Percentiles rank a stretch among this genome's conserved stretches.
phyloP scores from a whole-genome alignment of 2,329 filamentous ascomycete genomes.

The Verticillium tricorpus region DNA sequence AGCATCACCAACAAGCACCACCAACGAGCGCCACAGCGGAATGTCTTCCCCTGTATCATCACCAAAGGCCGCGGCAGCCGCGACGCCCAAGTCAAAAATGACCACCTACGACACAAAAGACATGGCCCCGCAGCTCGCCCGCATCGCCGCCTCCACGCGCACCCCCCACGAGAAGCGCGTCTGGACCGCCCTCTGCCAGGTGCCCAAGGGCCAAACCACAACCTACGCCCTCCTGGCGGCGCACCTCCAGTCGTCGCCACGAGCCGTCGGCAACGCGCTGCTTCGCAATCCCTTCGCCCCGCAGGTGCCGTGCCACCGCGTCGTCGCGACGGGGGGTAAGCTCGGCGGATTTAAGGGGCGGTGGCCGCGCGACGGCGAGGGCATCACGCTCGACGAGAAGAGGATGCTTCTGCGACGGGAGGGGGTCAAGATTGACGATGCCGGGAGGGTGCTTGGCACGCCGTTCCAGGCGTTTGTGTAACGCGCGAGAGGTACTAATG shows the following conservation, averaged over 20 bases:
- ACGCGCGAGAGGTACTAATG: neutral
- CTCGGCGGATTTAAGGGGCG: slow-evolving; percentile 88
- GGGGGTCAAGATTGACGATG: slow-evolving; percentile 59
- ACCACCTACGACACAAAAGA: slow-evolving; percentile 9
- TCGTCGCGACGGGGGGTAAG: slow-evolving; percentile 68
- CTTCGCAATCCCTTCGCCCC: slow-evolving; percentile 79
- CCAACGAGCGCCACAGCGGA: too few relatives aligned
- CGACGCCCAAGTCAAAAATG: neutral
- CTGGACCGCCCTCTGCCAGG: slow-evolving; percentile 69
- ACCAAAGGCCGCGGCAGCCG: slow-evolving; percentile 4
- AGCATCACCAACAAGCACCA: too few relatives aligned
- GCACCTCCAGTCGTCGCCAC: slow-evolving; percentile 64
- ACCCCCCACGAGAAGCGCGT: slow-evolving; percentile 59
- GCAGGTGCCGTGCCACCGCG: slow-evolving; percentile 74
- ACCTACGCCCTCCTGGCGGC: slow-evolving; percentile 72
- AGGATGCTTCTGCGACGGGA: slow-evolving; percentile 55
- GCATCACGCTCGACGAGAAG: slow-evolving; percentile 61
- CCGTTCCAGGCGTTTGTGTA: slow-evolving; percentile 40
- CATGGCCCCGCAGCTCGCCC: slow-evolving; percentile 35
- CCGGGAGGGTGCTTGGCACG: slow-evolving; percentile 56
- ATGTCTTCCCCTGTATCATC: neutral
- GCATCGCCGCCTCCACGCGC: slow-evolving; percentile 37
- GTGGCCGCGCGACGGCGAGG: slow-evolving; percentile 73
- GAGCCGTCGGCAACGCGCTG: slow-evolving; percentile 74
- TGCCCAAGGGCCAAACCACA: slow-evolving; percentile 69